phyloP scores from a whole-genome alignment of 2,329 filamentous ascomycete genomes.

The Bisporella sp. region DNA sequence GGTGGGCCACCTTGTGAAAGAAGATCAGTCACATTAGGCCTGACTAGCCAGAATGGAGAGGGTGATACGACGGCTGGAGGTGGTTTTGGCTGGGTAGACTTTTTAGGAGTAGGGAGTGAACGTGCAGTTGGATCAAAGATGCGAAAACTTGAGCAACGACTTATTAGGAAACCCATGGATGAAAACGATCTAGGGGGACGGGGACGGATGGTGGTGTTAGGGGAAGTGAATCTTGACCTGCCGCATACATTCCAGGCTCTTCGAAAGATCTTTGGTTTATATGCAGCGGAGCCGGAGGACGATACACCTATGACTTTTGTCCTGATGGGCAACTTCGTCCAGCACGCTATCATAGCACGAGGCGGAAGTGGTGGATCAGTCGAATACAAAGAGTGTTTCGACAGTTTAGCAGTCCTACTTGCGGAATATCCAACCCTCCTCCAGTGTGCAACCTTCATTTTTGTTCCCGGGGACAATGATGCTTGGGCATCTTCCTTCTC shows the following conservation, averaged over 20 bases:
- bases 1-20: constrained; percentile 89
- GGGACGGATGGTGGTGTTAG: constrained; percentile 64
- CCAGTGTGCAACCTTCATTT: constrained; percentile 75
- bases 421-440: constrained; percentile 79
- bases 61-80: constrained; percentile 59
- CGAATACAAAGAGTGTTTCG: constrained; percentile 95
- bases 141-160: constrained; percentile 67
- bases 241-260: constrained; percentile 76
- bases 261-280: constrained; percentile 68
- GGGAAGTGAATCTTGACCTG: constrained; percentile 81
- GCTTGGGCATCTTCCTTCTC: constrained; percentile 90
- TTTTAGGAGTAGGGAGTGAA: constrained; percentile 85
- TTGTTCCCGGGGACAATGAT: constrained; percentile 94
- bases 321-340: constrained; percentile 77
- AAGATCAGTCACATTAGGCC: constrained; percentile 70
- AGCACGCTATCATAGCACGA: constrained; percentile 56
- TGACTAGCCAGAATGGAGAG: constrained; percentile 45
- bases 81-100: constrained; percentile 96
- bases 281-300: constrained; percentile 57
- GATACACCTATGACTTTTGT: constrained; percentile 72
- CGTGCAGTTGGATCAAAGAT: constrained; percentile 76
- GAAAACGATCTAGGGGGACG: constrained; percentile 30
- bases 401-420: constrained; percentile 74
- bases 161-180: constrained; percentile 40
- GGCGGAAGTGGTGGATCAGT: constrained; percentile 75